Evolutionary conservation across 2,329 filamentous ascomycete species (phyloP), one percentile per base, ranked within the genome.

Genomic region (Alternaria arborescens): DNA sequence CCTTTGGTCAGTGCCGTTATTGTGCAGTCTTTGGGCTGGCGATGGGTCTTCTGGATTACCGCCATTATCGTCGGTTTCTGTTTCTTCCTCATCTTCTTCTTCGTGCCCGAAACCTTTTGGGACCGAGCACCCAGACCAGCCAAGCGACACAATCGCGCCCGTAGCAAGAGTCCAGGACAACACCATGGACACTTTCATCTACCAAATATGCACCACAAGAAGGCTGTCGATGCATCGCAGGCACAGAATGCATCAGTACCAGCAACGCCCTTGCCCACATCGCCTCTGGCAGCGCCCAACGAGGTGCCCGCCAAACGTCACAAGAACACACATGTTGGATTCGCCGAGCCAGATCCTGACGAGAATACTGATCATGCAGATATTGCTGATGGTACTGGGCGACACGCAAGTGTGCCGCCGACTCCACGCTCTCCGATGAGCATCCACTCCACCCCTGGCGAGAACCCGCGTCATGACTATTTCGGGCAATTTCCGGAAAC

Each of bases 101-200:
- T 97, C 70, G 92, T 97, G 0, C 94, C 94, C 0, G 94, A 98
- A 80, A 97, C 93, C 0, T 97, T 97, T 68, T 98, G 94, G 94
- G 93, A 97, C 77, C 85, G 94, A 48, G 90, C 90, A 3, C 93
- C 94, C 8, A 79, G 81, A 30, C 81, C 85, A 32, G 58, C 51
- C 58, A 72, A 80, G 80, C 73, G 63, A 54, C 67, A 63, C 80
- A 81, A 61, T 62, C 73, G 55, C 52, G 75, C 65, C 52, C 66
- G 64, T 28, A 68, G 65, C 14, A 66, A 70, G 38, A 76, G 73
- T 54, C 79, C 54, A 50, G 65, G 66, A 66, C 69, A 66, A 64
- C 78, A 62, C 52, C 67, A 69, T 47, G 61, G 64, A 11, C 56
- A 68, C 20, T 72, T 77, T 41, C 74, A 69, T 14, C 43, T 74